Base-by-base conservation (phyloP, 768 basidiomycete genomes). In the Hypholoma fasciculare region DNA sequence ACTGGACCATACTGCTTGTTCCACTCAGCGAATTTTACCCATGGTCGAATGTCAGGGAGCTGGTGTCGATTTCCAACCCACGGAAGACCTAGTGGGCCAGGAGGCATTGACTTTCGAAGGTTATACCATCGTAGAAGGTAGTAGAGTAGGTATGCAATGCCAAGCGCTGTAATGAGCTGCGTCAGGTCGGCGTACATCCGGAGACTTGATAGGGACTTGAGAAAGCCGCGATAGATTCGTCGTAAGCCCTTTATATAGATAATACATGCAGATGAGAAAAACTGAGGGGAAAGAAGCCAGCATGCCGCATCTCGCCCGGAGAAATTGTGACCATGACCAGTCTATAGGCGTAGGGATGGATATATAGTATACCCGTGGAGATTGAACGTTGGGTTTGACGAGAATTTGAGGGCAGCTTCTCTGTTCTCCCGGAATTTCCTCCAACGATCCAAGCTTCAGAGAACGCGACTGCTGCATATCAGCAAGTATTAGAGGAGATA, bases 1-100 rank as follows among this genome's bases (percentile, higher is more conserved):
- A 77, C 74, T 4, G 78, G 69, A 80, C 82, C 82, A 61, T 82
- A 81, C 57, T 72, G 65, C 17, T 63, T 69, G 56, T 76, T 79
- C 77, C 80, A 82, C 47, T 78, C 74, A 23, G 74, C 72, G 58
- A 81, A 82, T 64, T 75, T 78, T 27, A 69, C 64, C 82, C 82
- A 83, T 0, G 81, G 79, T 61, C 81, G 78, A 23, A 72, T 58
- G 3, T 63, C 56, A 6, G 81, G 81, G 17, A 82, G 65, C 55
- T 82, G 77, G 54, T 78, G 72, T 38, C 69, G 65, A 62, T 82
- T 83, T 0, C 82, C 81, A 23, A 82, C 71, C 49, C 70, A 72
- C 2, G 79, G 80, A 16, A 80, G 61, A 30, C 77, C 77, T 2
- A 71, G 63, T 42, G 80, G 80, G 3, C 80, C 80, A 0, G 80